These are phyloP conservation scores for Peronosclerospora sorghi DNA, from an alignment of 352 stramenopile species.

Conservation along the genomic window DNA sequence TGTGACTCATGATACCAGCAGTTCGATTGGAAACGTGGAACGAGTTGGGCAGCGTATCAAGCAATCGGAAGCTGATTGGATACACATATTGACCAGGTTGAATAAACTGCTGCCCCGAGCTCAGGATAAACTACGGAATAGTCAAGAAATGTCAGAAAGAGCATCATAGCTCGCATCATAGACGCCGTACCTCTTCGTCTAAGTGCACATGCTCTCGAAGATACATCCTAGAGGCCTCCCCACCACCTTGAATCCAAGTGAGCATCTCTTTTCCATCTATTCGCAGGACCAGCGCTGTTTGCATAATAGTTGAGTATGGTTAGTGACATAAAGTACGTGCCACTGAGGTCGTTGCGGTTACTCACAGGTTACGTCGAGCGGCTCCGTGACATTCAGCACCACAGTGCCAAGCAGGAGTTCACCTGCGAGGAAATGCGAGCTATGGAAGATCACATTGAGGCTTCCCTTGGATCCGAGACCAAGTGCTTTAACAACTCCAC, in stretches of 20 bases:
- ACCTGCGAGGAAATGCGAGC: constrained; percentile 17
- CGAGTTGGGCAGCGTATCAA: constrained; percentile 32
- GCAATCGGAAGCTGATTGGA: constrained; percentile 43
- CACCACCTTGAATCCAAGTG: constrained; percentile 25
- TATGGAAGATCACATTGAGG: constrained; percentile 16
- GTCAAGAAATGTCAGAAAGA: background rate
- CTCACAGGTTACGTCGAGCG: constrained; percentile 23
- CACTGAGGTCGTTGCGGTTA: background rate
- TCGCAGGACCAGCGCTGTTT: constrained; percentile 16
- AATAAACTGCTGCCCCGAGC: constrained; percentile 32
- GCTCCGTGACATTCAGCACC: constrained; percentile 16
- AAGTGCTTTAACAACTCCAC: constrained; percentile 20
- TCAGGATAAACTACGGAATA: constrained; percentile 26
- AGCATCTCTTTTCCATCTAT: constrained; percentile 22
- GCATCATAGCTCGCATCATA: too few relatives aligned
- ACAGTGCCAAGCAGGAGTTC: constrained; percentile 20
- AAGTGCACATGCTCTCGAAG: constrained; percentile 16
- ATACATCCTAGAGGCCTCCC: constrained; percentile 19
- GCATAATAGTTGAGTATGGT: background rate
- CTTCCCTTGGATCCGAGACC: constrained; percentile 20
- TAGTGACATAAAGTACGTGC: background rate
- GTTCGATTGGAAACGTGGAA: constrained; percentile 22
- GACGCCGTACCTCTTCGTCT: constrained; percentile 16
- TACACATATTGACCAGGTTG: constrained; percentile 63
- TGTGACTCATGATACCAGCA: constrained; percentile 17